Evolutionary conservation across 2,329 filamentous ascomycete species (phyloP), one percentile per base, ranked within the genome.

Genomic region (Colletotrichum melonis): DNA sequence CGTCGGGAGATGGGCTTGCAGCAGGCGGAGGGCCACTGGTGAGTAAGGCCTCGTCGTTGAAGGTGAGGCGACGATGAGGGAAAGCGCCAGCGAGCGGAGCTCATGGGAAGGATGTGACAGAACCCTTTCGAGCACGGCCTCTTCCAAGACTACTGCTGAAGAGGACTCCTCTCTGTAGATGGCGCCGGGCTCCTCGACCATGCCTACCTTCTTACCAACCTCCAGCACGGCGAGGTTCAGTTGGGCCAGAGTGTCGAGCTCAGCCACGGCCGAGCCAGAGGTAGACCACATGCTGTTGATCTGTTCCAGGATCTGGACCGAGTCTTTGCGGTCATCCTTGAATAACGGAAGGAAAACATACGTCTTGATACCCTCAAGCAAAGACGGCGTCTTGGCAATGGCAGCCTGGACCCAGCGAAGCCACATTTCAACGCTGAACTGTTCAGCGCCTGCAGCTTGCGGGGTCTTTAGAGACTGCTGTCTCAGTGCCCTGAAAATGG

Each of bases 41-140:
- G 92, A 92, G 65, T 97, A 92, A 1, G 95, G 93, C 65, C 90
- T 91, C 3, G 93, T 95, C 1, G 92, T 92, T 2, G 93, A 91
- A 11, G 92, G 90, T 0, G 94, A 96, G 11, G 92, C 92, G 14
- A 95, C 90, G 8, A 98, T 88, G 14, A 98, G 88, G 32, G 94
- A 94, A 49, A 98, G 88, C 0, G 94, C 94, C n/a, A 95, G 90
- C 28, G 95, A 89, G 32, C 95, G 91, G 65, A 96, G 92, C 75
- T 91, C 86, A 77, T 90, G 85, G 77, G 90, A 90, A 55, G 86
- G 86, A 82, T 90, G 87, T 3, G 84, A 83, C 35, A 92, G 80
- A 3, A 92, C 85, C 42, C 79, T 82, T 49, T 89, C 87, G 8
- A 93, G 81, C 2, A 88, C 81, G 14, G 80, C 74, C 68, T 84